Conservation (phyloP, 441 rosid species). For the Eruca vesicaria region DNA sequence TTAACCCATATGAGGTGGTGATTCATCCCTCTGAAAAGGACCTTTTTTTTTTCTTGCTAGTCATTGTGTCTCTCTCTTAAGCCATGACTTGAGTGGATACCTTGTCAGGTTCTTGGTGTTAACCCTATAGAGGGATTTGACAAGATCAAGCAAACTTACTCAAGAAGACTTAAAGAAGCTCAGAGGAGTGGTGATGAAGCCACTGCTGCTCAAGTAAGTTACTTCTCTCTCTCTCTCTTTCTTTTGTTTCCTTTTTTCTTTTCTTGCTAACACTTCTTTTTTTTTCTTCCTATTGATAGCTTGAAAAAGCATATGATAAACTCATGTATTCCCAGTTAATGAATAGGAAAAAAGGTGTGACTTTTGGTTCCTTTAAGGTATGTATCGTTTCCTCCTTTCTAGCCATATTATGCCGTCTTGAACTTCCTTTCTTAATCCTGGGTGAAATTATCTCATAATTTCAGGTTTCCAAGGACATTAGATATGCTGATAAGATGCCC, state of each 20-base stretch:
- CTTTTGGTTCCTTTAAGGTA: slow-evolving; percentile 88
- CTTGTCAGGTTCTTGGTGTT: slow-evolving; percentile 82
- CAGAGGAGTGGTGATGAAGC: slow-evolving; percentile 78
- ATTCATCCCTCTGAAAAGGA: neutral
- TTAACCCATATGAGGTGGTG: slow-evolving; percentile 94
- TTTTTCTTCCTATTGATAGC: slow-evolving; percentile 42
- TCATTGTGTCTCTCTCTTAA: neutral
- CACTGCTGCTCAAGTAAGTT: slow-evolving; percentile 69
- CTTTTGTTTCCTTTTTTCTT: neutral
- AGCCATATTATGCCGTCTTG: neutral
- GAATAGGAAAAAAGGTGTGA: slow-evolving; percentile 79
- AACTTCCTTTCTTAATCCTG: neutral
- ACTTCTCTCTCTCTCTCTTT: slow-evolving; percentile 5
- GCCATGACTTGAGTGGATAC: neutral
- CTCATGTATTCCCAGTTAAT: slow-evolving; percentile 82
- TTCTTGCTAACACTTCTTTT: slow-evolving; percentile 19
- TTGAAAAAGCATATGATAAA: slow-evolving; percentile 95
- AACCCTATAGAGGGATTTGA: slow-evolving; percentile 84
- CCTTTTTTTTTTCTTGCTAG: slow-evolving; percentile 1
- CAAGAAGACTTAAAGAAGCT: slow-evolving; percentile 82
- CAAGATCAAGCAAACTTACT: slow-evolving; percentile 60
- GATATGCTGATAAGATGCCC: slow-evolving; percentile 95
- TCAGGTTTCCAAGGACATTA: slow-evolving; percentile 95
- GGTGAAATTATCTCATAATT: slow-evolving; percentile 18
- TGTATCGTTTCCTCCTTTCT: slow-evolving; percentile 1